These are phyloP conservation scores for Debaryomyces maramus DNA, from an alignment of 805 yeast genomes.

Conservation along the genomic window DNA sequence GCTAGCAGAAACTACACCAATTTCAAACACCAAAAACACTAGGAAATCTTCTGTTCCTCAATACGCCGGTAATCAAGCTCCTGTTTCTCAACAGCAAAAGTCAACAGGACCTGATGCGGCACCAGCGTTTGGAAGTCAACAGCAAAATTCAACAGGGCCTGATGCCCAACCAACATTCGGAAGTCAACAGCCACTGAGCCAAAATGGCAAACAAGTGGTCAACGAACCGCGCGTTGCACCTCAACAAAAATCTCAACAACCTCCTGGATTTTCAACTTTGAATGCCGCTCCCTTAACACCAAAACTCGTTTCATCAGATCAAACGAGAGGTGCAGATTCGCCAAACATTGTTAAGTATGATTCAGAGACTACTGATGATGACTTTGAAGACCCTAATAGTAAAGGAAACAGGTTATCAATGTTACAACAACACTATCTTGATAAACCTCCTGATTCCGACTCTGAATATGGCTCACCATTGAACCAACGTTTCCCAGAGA, in stretches of 20 bases:
- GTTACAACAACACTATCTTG: conserved; percentile 35
- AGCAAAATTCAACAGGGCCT: no score
- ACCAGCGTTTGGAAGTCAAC: no score
- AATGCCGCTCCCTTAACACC: conserved; percentile 10
- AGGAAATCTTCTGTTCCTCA: conserved; percentile 5
- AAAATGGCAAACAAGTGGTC: no score
- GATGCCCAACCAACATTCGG: no score
- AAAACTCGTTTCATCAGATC: conserved; percentile 7
- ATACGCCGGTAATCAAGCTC: no score
- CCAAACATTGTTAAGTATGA: conserved; percentile 39
- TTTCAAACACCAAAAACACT: not conserved
- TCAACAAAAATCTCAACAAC: not conserved
- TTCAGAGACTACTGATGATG: conserved; percentile 30
- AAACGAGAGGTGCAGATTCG: conserved; percentile 19
- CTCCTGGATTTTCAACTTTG: not conserved
- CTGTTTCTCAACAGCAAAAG: conserved; percentile 1
- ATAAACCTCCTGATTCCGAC: conserved; percentile 12
- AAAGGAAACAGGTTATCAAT: conserved; percentile 28
- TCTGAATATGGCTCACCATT: not conserved
- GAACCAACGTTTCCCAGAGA: not conserved
- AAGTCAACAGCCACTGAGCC: no score
- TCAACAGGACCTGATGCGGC: conserved; percentile 1
- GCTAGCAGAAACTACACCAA: not conserved
- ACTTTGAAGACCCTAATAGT: conserved; percentile 21
- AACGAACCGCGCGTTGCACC: not conserved